phyloP scores from a whole-genome alignment of 2,329 filamentous ascomycete species.

The Dothideomycetes sp. region DNA sequence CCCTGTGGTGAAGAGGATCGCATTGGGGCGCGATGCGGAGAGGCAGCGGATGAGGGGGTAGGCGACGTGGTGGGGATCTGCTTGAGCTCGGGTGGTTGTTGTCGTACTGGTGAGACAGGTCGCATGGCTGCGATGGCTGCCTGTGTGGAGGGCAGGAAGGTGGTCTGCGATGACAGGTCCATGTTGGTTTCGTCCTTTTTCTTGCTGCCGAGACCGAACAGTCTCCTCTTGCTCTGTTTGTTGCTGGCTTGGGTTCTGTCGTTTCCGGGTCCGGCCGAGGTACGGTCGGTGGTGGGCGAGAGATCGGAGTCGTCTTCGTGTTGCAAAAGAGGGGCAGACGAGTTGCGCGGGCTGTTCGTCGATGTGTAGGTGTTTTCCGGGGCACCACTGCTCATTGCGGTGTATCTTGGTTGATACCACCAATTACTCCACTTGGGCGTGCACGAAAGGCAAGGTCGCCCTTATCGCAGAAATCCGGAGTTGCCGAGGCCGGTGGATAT shows the following conservation, averaged over 20 bases:
- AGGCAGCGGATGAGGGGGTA: conserved; percentile 3
- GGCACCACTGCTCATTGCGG: no score
- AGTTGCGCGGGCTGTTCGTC: neutral
- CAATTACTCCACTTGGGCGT: no score
- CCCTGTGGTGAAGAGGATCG: conserved; percentile 59
- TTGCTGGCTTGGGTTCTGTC: neutral
- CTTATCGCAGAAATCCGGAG: no score
- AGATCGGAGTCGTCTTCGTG: neutral
- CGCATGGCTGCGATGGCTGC: conserved; percentile 8
- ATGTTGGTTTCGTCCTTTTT: conserved; percentile 8
- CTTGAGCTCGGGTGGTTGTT: conserved; percentile 3
- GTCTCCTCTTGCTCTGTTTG: conserved; percentile 13
- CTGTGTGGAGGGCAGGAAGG: conserved; percentile 9
- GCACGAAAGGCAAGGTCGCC: no score
- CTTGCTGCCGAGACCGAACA: conserved; percentile 13
- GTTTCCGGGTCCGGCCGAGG: neutral
- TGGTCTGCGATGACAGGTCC: conserved; percentile 1
- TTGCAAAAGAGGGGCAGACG: neutral
- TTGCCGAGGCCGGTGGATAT: no score
- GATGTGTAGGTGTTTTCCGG: no score
- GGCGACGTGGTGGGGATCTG: conserved; percentile 15
- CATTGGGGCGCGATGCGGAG: conserved; percentile 1
- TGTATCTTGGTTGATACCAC: no score
- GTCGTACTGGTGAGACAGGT: conserved; percentile 5
- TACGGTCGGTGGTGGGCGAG: neutral